These are phyloP conservation scores for Elsinoe australis DNA, from an alignment of 2,329 filamentous ascomycete genomes.

Conservation along the genomic window DNA sequence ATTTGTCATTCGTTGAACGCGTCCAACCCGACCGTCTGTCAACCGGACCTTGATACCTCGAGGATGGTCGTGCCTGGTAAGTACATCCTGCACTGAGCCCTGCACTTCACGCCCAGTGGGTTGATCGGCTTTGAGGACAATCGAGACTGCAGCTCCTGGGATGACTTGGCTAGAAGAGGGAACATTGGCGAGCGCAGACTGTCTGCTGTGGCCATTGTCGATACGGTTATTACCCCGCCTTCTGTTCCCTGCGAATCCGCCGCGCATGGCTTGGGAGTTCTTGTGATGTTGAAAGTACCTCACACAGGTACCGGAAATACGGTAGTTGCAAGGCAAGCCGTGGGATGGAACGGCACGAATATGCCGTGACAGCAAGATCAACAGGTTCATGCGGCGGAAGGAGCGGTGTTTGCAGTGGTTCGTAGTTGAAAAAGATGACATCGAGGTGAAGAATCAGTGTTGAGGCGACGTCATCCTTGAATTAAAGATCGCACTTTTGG, in stretches of 20 bases:
- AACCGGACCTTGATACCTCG: conserved; percentile 73
- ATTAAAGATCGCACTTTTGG: neutral
- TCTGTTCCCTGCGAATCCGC: neutral
- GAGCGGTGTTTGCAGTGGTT: conserved; percentile 3
- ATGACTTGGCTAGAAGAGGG: conserved; percentile 39
- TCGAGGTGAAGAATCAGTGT: conserved; percentile 3
- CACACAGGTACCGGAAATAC: neutral
- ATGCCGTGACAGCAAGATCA: conserved; percentile 6
- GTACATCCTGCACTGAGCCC: conserved; percentile 57
- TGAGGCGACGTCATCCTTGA: conserved; percentile 10
- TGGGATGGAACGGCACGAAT: neutral
- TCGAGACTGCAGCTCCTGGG: conserved; percentile 58
- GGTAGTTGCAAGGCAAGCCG: neutral
- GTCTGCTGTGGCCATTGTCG: neutral
- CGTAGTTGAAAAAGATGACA: neutral
- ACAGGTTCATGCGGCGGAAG: conserved; percentile 4
- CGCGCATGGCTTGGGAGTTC: neutral
- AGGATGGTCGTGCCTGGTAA: conserved; percentile 67
- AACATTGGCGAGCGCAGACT: neutral
- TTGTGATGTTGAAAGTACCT: neutral
- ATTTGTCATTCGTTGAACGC: conserved; percentile 57
- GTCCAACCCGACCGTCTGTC: conserved; percentile 61
- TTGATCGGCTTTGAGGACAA: conserved; percentile 70
- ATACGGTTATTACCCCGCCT: conserved; percentile 3
- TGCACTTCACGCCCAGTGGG: conserved; percentile 62